A percentile compares a stretch with the other conserved stretches of the same genome.
Evolutionary conservation across 352 stramenopile species (phyloP).

Genomic region (Saprolegnia diclina): DNA sequence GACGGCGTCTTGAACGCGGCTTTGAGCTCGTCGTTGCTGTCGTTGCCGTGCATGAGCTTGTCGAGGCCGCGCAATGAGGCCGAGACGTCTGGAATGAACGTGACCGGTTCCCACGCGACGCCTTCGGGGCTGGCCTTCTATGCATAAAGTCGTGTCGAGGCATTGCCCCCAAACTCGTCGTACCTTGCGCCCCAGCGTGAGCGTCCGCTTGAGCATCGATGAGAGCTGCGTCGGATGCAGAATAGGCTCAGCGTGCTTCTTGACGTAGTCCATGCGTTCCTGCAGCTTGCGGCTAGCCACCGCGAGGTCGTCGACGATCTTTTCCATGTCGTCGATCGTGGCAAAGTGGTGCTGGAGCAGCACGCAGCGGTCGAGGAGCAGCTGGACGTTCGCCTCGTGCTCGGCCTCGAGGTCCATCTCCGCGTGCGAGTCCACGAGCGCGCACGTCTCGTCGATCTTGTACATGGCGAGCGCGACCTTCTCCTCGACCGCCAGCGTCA

Average conservation of each 20-base stretch:
- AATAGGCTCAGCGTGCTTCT: constrained; percentile 26
- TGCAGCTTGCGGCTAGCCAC: constrained; percentile 15
- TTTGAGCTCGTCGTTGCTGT: background rate
- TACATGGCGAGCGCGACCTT: constrained; percentile 27
- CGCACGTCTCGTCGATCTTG: constrained; percentile 26
- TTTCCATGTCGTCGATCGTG: constrained; percentile 26
- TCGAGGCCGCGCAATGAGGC: constrained; percentile 14
- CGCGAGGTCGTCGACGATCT: constrained; percentile 22
- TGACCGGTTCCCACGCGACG: constrained; percentile 24
- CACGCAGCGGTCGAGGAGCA: constrained; percentile 16
- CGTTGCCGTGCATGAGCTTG: constrained; percentile 10
- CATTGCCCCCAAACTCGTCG: background rate
- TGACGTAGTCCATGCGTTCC: constrained; percentile 25
- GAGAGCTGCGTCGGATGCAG: constrained; percentile 26
- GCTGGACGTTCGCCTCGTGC: background rate
- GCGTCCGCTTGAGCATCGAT: constrained; percentile 22
- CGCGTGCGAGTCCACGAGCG: constrained; percentile 20
- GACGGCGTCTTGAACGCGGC: constrained; percentile 10
- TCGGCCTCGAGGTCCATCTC: constrained; percentile 24
- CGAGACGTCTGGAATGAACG: constrained; percentile 18
- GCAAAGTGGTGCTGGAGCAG: constrained; percentile 19
- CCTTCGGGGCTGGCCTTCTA: background rate
- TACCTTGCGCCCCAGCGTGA: constrained; percentile 18
- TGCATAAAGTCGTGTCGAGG: background rate
- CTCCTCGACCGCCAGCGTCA: constrained; percentile 24